A percentile compares a stretch with the other conserved stretches of the same genome.
Conservation (phyloP, 1,284 basidiomycete genomes). For the Apiotrichum sp. region DNA sequence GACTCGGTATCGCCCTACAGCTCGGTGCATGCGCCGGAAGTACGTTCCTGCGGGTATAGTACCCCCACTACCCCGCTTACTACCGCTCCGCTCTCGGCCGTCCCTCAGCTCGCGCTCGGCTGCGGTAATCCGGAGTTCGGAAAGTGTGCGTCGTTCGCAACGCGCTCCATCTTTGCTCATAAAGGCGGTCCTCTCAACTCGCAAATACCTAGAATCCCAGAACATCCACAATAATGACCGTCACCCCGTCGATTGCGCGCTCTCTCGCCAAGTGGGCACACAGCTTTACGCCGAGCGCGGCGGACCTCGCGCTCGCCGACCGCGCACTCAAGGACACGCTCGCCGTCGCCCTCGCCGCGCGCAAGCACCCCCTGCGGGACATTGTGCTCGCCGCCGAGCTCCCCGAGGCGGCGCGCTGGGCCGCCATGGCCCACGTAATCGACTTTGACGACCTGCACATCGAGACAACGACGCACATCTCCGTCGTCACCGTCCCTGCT, state of each 20-base stretch:
- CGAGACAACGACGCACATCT: slow-evolving; percentile 10
- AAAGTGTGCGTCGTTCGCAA: no score
- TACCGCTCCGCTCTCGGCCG: no score
- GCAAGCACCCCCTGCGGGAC: slow-evolving; percentile 4
- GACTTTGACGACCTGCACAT: slow-evolving; percentile 13
- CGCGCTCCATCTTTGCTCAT: no score
- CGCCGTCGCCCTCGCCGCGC: slow-evolving; percentile 8
- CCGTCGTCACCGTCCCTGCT: slow-evolving; percentile 6
- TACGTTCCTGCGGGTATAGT: no score
- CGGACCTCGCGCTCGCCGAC: slow-evolving; percentile 8
- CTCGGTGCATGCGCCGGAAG: no score
- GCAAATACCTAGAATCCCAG: no score
- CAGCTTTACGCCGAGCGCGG: slow-evolving; percentile 2
- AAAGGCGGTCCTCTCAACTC: no score
- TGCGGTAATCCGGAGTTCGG: no score
- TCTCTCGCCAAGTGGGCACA: slow-evolving; percentile 7
- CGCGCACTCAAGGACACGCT: slow-evolving; percentile 9
- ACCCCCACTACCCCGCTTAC: no score
- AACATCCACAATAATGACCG: neutral
- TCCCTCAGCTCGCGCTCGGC: no score
- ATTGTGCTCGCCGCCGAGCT: slow-evolving; percentile 1
- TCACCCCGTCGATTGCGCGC: neutral
- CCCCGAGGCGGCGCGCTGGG: slow-evolving; percentile 6
- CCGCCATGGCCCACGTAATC: slow-evolving; percentile 8
- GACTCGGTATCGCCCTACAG: no score